Evolutionary conservation across 177 flowering plant genomes (phyloP).

Genomic region (Vitis hybrid): DNA sequence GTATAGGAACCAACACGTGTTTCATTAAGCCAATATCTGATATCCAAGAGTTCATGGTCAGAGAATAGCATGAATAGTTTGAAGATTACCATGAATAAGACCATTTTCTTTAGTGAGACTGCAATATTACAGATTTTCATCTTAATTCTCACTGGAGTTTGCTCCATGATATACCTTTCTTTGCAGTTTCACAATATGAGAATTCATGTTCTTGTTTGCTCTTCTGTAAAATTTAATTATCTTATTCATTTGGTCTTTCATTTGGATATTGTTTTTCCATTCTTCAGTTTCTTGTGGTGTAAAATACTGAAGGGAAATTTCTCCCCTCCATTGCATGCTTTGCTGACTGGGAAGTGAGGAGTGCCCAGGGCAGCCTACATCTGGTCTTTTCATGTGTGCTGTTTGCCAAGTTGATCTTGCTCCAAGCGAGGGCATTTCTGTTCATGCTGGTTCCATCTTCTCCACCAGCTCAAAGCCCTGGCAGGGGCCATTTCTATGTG

Average conservation of each 20-base stretch:
- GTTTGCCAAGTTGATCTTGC: slow-evolving; percentile 87
- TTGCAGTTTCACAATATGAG: not conserved
- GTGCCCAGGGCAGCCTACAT: slow-evolving; percentile 28
- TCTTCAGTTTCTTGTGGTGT: not conserved
- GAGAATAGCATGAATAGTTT: too few species aligned
- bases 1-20: too few species aligned
- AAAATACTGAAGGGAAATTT: not conserved
- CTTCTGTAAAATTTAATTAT: not conserved
- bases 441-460: slow-evolving; percentile 86
- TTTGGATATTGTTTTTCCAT: not conserved
- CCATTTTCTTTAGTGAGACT: too few species aligned
- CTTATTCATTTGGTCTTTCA: too few species aligned
- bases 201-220: not conserved
- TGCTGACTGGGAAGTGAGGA: slow-evolving; percentile 72
- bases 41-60: too few species aligned
- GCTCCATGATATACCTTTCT: not conserved
- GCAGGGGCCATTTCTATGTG: slow-evolving; percentile 58
- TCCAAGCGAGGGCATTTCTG: slow-evolving; percentile 86
- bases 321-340: not conserved
- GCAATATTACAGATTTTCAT: too few species aligned
- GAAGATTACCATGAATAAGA: too few species aligned
- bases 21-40: too few species aligned
- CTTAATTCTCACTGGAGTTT: too few species aligned
- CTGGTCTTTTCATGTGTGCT: slow-evolving; percentile 74
- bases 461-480: slow-evolving; percentile 62